phyloP scores from a whole-genome alignment of 257 asterid species.

The Plantago ovata region DNA sequence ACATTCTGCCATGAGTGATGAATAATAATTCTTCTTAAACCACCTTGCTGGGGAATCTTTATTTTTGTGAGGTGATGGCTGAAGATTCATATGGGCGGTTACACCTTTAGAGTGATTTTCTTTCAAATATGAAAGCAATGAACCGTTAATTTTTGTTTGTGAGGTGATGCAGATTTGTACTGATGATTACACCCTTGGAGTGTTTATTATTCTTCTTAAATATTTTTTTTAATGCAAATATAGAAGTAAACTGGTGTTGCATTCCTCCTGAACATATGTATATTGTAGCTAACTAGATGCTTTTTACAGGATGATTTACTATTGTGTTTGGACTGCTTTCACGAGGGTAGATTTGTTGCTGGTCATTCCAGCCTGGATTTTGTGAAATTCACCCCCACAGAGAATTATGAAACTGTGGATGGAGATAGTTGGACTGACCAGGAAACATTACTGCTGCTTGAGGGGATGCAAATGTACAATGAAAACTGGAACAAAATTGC shows the following conservation, averaged over 20 bases:
- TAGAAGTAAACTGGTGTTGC: background rate
- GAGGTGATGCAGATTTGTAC: background rate
- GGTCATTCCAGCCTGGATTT: constrained; percentile 97
- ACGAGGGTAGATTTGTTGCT: constrained; percentile 77
- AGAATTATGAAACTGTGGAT: constrained; percentile 63
- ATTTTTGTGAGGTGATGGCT: constrained; percentile 20
- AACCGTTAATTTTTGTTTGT: constrained; percentile 11
- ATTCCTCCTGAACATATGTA: too few species aligned
- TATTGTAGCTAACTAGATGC: too few species aligned
- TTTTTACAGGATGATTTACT: constrained; percentile 68
- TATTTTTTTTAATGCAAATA: too few species aligned
- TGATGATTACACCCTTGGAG: too few species aligned
- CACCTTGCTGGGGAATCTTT: too few species aligned
- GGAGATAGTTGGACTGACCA: constrained; percentile 91
- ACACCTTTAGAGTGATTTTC: background rate
- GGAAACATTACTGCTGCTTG: constrained; percentile 83
- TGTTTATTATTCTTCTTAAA: too few species aligned
- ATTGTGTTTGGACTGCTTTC: constrained; percentile 80
- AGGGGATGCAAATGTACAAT: constrained; percentile 73
- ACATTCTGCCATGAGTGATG: too few species aligned
- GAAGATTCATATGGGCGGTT: background rate
- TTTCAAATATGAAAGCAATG: background rate
- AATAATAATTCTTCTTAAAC: background rate
- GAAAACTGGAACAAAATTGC: constrained; percentile 92
- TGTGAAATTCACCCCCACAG: constrained; percentile 58